phyloP scores from a whole-genome alignment of 1,139 yeast genomes.

The Magnusiomyces suaveolens region DNA sequence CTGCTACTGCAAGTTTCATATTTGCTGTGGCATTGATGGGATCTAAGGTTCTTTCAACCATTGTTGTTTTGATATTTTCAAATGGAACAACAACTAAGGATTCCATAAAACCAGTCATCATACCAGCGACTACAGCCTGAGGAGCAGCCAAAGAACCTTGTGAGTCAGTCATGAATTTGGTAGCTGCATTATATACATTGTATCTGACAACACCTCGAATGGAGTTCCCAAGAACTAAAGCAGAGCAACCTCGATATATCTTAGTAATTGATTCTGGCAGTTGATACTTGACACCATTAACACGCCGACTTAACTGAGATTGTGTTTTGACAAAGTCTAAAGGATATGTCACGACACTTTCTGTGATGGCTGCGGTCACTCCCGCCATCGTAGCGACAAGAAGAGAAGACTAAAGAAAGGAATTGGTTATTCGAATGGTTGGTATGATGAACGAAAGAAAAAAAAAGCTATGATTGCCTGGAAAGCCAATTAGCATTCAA shows the following conservation, averaged over 20 bases:
- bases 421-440: too few relatives aligned
- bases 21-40: constrained; percentile 8
- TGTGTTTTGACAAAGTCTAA: constrained; percentile 75
- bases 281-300: constrained; percentile 32
- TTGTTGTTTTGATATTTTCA: constrained; percentile 74
- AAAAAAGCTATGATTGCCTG: too few relatives aligned
- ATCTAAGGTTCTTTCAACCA: constrained; percentile 48
- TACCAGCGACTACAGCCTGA: constrained; percentile 57
- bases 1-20: neutral
- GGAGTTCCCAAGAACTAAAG: constrained; percentile 67
- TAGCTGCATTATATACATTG: constrained; percentile 64
- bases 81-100: constrained; percentile 81
- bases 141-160: constrained; percentile 28
- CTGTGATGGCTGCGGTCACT: constrained; percentile 60
- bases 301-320: constrained; percentile 47
- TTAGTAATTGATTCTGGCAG: constrained; percentile 38
- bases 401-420: constrained; percentile 17
- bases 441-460: too few relatives aligned
- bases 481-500: too few relatives aligned
- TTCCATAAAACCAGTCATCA: constrained; percentile 69
- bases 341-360: constrained; percentile 38
- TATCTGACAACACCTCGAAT: constrained; percentile 69
- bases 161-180: constrained; percentile 55
- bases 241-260: constrained; percentile 66
- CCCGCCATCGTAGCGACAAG: constrained; percentile 66